Evolutionary conservation across 1,139 yeast species (phyloP).

Genomic region (Diutina sp.): DNA sequence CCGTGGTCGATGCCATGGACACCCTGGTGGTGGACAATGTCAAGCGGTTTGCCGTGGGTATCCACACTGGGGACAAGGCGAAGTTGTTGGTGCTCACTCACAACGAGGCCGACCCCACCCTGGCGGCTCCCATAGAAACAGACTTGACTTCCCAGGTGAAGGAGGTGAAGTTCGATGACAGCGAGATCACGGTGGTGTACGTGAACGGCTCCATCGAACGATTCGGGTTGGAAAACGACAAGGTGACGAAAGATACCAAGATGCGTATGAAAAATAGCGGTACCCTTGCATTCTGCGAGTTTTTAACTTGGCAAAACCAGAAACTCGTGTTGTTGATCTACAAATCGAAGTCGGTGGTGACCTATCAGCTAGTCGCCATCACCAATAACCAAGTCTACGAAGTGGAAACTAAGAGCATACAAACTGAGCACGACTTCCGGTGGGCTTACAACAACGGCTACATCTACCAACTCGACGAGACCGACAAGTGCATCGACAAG

Average conservation of each 20-base stretch:
- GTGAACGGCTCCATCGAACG: background rate
- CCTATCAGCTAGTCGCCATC: background rate
- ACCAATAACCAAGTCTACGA: background rate
- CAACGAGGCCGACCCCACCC: slow-evolving; percentile 6
- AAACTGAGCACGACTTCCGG: background rate
- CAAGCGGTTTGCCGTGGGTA: slow-evolving; percentile 26
- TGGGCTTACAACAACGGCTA: background rate
- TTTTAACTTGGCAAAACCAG: background rate
- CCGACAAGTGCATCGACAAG: background rate
- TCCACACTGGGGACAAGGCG: slow-evolving; percentile 33
- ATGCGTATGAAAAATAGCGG: background rate
- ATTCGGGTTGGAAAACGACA: background rate
- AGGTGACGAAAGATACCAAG: background rate
- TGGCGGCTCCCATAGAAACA: background rate
- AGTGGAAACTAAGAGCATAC: background rate
- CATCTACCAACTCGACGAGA: background rate
- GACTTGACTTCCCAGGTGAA: background rate
- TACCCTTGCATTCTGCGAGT: background rate
- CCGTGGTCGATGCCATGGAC: slow-evolving; percentile 33
- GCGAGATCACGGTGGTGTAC: background rate
- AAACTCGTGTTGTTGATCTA: background rate
- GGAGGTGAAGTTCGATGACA: background rate
- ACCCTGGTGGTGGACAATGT: slow-evolving; percentile 9
- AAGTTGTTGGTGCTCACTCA: slow-evolving; percentile 25
- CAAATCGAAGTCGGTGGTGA: background rate